These are phyloP conservation scores for Simplicillium aogashimaense DNA, from an alignment of 2,329 filamentous ascomycete species.

Conservation along the genomic window DNA sequence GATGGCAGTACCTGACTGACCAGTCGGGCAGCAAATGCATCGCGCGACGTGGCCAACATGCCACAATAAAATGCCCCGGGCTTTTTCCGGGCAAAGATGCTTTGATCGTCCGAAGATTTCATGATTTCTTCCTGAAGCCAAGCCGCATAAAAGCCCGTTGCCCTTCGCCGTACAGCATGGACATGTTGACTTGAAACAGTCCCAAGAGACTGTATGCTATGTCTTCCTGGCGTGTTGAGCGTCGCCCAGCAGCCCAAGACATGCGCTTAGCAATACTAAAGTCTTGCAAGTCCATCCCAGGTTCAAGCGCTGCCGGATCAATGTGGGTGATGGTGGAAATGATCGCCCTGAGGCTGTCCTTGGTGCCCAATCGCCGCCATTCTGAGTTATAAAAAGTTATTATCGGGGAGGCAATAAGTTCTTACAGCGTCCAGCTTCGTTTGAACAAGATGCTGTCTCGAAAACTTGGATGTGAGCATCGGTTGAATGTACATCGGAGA, in stretches of 20 bases:
- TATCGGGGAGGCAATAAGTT: constrained; percentile 16
- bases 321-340: constrained; percentile 13
- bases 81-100: constrained; percentile 16
- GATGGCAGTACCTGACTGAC: no score
- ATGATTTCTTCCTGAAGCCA: constrained; percentile 14
- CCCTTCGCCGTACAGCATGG: constrained; percentile 18
- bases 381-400: constrained; percentile 17
- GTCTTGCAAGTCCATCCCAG: not conserved
- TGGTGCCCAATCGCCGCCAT: constrained; percentile 17
- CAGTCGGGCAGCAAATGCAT: no score
- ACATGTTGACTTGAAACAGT: constrained; percentile 18
- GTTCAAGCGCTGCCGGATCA: constrained; percentile 8
- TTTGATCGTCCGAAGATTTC: constrained; percentile 16
- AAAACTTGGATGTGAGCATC: not conserved
- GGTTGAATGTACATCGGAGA: constrained; percentile 9
- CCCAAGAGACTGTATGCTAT: constrained; percentile 19
- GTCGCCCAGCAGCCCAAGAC: constrained; percentile 15
- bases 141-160: constrained; percentile 13
- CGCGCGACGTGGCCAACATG: no score
- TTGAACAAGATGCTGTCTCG: constrained; percentile 11
- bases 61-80: no score
- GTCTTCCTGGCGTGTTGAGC: constrained; percentile 16
- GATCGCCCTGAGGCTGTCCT: constrained; percentile 9
- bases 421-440: constrained; percentile 15
- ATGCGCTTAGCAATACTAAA: constrained; percentile 13